phyloP scores from a whole-genome alignment of 2,329 filamentous ascomycete species.

The Claviceps citrina region DNA sequence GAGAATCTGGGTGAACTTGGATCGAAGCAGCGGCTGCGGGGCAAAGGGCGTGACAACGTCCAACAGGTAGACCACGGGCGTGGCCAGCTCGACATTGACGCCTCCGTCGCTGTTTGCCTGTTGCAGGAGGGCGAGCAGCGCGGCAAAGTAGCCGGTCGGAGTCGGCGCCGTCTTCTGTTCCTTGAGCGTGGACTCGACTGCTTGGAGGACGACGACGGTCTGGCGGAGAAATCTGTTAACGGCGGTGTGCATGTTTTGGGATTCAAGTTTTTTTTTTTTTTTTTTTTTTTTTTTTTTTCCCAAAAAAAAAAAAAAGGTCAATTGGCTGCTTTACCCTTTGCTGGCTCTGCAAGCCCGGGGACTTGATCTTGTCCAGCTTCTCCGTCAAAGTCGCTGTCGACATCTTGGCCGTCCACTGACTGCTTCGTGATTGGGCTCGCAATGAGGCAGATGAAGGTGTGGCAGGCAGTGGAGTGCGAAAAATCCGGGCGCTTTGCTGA shows the following conservation, averaged over 20 bases:
- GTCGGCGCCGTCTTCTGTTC: constrained; percentile 73
- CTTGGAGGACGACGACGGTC: constrained; percentile 75
- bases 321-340: constrained; percentile 64
- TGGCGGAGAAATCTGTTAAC: constrained; percentile 18
- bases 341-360: constrained; percentile 89
- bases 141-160: constrained; percentile 86
- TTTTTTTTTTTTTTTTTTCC: too few relatives aligned
- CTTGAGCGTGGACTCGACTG: constrained; percentile 82
- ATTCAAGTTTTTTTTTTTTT: too few relatives aligned
- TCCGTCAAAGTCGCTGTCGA: constrained; percentile 51
- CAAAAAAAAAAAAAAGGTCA: too few relatives aligned
- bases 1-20: constrained; percentile 91
- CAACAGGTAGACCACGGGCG: constrained; percentile 86
- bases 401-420: constrained; percentile 13
- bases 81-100: constrained; percentile 66
- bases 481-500: constrained; percentile 1
- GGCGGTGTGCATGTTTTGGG: neutral
- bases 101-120: constrained; percentile 56
- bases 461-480: constrained; percentile 3
- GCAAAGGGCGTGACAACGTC: constrained; percentile 78
- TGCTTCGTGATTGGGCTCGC: neutral
- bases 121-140: constrained; percentile 74
- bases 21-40: constrained; percentile 72
- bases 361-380: constrained; percentile 93
- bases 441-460: neutral